phyloP scores from a whole-genome alignment of 257 asterid genomes.

The Ophiorrhiza pumila region DNA sequence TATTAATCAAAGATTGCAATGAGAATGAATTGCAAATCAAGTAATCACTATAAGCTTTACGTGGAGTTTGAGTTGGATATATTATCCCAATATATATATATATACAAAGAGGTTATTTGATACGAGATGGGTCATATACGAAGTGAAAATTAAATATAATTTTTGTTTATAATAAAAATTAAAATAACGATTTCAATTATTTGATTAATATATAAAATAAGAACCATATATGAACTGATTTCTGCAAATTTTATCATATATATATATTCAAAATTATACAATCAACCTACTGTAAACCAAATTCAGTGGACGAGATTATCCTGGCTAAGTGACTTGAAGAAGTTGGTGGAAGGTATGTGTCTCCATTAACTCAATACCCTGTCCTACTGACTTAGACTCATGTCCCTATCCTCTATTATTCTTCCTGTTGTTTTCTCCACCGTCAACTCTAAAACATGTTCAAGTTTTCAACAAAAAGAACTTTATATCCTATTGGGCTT shows the following conservation, averaged over 20 bases:
- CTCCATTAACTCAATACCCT: conserved; percentile 28
- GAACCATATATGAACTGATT: too few species aligned
- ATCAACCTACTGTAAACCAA: conserved; percentile 18
- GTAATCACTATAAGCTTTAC: neutral
- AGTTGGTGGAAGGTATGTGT: conserved; percentile 40
- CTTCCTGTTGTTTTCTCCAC: conserved; percentile 10
- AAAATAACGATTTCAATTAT: too few species aligned
- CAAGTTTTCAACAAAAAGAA: neutral
- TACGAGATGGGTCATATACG: too few species aligned
- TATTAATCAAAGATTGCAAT: conserved; percentile 36
- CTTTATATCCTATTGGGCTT: conserved; percentile 11
- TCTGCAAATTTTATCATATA: too few species aligned
- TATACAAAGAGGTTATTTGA: too few species aligned
- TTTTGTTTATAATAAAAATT: too few species aligned
- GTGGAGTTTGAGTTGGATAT: conserved; percentile 19
- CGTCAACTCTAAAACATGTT: conserved; percentile 2
- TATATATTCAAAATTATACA: too few species aligned
- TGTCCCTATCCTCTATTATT: conserved; percentile 28
- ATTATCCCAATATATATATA: conserved; percentile 18
- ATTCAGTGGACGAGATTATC: conserved; percentile 28
- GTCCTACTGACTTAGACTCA: conserved; percentile 17
- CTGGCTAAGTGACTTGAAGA: conserved; percentile 24
- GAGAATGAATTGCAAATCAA: conserved; percentile 23
- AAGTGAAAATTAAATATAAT: too few species aligned
- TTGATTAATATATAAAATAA: too few species aligned